Percentiles rank a stretch among this genome's conserved stretches.
Conservation (phyloP, 1,139 yeast genomes). For the Wickerhamiella infanticola region DNA sequence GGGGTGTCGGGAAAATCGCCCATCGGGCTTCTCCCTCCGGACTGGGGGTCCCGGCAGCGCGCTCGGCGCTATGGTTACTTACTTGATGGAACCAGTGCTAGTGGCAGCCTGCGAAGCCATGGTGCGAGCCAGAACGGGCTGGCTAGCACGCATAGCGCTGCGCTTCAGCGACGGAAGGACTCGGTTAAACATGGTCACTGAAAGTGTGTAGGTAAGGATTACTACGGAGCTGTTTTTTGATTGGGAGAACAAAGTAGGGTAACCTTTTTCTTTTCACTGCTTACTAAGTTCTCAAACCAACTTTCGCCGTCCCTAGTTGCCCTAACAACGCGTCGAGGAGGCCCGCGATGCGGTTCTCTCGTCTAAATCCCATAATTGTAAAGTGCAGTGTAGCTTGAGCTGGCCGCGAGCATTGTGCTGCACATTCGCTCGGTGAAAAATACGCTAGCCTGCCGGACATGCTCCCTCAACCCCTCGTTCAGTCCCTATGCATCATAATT, state of each 20-base stretch:
- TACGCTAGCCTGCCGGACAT: too few species aligned
- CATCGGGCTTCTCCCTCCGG: background rate
- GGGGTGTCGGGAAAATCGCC: background rate
- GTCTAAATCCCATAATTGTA: too few species aligned
- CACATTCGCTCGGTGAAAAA: too few species aligned
- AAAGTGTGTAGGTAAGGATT: conserved; percentile 2
- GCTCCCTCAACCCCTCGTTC: too few species aligned
- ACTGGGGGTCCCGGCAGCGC: background rate
- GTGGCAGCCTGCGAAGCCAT: conserved; percentile 14
- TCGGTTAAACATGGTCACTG: conserved; percentile 15
- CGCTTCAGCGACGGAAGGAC: conserved; percentile 18
- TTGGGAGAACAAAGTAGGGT: conserved; percentile 4
- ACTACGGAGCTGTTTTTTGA: conserved; percentile 1
- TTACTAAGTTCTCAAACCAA: too few species aligned
- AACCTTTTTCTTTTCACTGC: background rate
- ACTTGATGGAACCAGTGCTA: conserved; percentile 13
- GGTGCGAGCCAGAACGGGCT: conserved; percentile 13
- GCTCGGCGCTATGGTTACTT: background rate
- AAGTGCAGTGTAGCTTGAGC: too few species aligned
- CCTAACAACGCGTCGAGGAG: too few species aligned
- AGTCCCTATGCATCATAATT: too few species aligned
- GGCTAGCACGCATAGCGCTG: conserved; percentile 14
- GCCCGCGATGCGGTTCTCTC: too few species aligned
- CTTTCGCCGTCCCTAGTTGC: too few species aligned
- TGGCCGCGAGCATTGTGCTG: too few species aligned